phyloP scores from a whole-genome alignment of 129 eudicot species.

The Chrysanthemum makinoi region DNA sequence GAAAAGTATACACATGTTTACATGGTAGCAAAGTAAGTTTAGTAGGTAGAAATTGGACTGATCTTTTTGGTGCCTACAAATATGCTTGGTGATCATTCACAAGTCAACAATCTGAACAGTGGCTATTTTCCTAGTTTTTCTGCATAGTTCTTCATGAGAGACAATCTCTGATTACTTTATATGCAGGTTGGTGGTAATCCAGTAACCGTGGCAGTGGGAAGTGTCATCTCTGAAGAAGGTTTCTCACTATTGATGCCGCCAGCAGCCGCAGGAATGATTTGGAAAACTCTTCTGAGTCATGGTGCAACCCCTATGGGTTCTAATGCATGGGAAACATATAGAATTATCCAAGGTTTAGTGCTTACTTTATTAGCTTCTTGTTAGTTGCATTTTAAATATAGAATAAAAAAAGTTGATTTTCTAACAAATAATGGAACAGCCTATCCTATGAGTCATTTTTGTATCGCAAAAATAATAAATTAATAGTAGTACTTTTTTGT shows the following conservation, averaged over 20 bases:
- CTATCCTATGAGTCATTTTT: neutral
- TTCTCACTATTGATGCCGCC: constrained; percentile 77
- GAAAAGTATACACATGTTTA: no score
- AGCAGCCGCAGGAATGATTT: constrained; percentile 56
- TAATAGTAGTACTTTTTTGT: no score
- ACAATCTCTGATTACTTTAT: neutral
- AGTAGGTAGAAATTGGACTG: no score
- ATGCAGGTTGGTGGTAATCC: constrained; percentile 83
- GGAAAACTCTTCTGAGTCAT: constrained; percentile 60
- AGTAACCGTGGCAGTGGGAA: constrained; percentile 82
- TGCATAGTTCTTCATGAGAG: neutral
- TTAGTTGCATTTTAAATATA: neutral
- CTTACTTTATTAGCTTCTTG: constrained; percentile 1
- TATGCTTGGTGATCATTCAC: no score
- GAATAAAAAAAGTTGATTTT: neutral
- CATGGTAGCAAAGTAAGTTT: no score
- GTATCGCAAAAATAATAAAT: no score
- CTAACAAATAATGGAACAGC: neutral
- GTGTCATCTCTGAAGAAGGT: constrained; percentile 68
- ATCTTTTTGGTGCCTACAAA: no score
- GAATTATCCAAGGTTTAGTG: constrained; percentile 65
- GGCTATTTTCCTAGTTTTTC: neutral
- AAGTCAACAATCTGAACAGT: neutral
- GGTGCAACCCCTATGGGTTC: constrained; percentile 77
- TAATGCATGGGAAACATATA: constrained; percentile 68